These are phyloP conservation scores for Tylopilus balloui DNA, from an alignment of 768 basidiomycete species.

Conservation along the genomic window DNA sequence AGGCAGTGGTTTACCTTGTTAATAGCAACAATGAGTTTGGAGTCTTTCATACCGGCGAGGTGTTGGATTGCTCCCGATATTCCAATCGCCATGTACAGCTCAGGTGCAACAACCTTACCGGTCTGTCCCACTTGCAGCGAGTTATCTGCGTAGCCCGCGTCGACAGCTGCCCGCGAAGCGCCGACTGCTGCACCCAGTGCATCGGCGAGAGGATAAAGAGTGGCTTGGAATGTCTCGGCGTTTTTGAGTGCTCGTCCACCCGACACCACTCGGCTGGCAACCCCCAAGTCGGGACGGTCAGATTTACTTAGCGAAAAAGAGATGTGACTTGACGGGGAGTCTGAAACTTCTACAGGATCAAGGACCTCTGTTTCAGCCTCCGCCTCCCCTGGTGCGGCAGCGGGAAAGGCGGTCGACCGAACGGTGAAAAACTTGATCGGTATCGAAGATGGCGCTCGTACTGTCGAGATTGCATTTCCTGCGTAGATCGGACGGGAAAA, in stretches of 20 bases:
- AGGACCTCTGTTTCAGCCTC: conserved; percentile 59
- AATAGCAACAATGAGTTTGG: conserved; percentile 94
- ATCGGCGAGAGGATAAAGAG: conserved; percentile 90
- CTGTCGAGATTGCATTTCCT: conserved; percentile 93
- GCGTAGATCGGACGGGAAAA: conserved; percentile 97
- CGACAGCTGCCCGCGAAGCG: conserved; percentile 96
- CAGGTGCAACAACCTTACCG: conserved; percentile 96
- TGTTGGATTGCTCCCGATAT: conserved; percentile 99
- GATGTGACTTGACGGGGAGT: conserved; percentile 54
- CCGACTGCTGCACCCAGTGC: conserved; percentile 92
- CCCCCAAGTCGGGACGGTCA: conserved; percentile 87
- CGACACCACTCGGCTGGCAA: conserved; percentile 84
- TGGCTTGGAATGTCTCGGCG: conserved; percentile 84
- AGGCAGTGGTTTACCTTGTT: conserved; percentile 66
- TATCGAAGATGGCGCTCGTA: conserved; percentile 73
- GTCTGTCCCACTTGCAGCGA: conserved; percentile 99
- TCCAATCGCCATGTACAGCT: conserved; percentile 92
- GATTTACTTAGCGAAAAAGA: conserved; percentile 80
- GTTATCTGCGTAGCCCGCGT: conserved; percentile 97
- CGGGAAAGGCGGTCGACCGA: conserved; percentile 83
- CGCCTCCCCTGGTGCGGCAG: conserved; percentile 45
- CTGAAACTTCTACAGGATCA: conserved; percentile 57
- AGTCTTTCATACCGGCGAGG: conserved; percentile 99
- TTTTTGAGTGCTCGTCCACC: conserved; percentile 95
- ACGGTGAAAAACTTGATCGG: conserved; percentile 93